Conservation (phyloP, 805 yeast species). For the Yamadazyma endophytica region DNA sequence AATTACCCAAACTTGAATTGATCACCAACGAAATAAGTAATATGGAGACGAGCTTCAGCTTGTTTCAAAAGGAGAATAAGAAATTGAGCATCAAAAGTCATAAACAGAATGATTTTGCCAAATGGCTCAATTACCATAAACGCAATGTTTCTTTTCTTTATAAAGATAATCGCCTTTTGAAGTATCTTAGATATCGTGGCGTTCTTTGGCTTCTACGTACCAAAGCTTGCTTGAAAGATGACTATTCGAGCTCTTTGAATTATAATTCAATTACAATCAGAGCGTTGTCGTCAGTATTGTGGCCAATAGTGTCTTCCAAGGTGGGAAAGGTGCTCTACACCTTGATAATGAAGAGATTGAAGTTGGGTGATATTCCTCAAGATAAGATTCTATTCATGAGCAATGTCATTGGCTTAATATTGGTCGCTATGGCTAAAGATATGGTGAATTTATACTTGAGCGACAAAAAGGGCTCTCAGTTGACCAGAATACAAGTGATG, state of each 20-base stretch:
- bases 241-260: constrained; percentile 25
- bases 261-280: constrained; percentile 21
- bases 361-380: constrained; percentile 13
- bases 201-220: constrained; percentile 16
- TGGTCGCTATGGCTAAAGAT: constrained; percentile 34
- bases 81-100: not conserved
- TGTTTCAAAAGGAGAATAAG: not conserved
- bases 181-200: constrained; percentile 10
- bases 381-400: constrained; percentile 17
- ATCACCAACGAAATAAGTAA: constrained; percentile 1
- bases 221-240: constrained; percentile 31
- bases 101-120: not conserved
- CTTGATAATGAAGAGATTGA: constrained; percentile 6
- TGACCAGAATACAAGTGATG: constrained; percentile 16
- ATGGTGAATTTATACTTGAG: constrained; percentile 24
- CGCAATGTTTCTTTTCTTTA: constrained; percentile 2
- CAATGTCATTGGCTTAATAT: constrained; percentile 28
- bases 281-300: constrained; percentile 28
- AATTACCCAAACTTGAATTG: constrained; percentile 19
- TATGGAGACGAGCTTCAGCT: not conserved
- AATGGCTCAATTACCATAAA: constrained; percentile 1
- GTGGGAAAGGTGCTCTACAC: constrained; percentile 22
- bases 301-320: constrained; percentile 37
- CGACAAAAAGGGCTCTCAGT: constrained; percentile 24
- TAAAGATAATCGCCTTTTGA: constrained; percentile 4